Conservation (phyloP, 176 grass and related monocot species). For the Typha latifolia region DNA sequence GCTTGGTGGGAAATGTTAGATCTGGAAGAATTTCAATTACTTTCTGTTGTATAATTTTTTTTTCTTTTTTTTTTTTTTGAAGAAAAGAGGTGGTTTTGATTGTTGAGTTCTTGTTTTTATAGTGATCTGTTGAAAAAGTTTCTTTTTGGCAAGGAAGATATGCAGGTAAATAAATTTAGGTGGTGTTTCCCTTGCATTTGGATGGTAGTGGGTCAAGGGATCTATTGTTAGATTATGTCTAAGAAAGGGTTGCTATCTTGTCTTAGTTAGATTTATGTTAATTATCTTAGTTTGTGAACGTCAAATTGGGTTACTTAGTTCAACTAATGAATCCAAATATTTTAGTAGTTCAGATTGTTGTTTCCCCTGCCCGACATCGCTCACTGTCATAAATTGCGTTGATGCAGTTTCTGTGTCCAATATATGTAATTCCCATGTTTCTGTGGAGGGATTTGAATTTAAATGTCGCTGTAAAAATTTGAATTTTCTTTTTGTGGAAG, state of each 20-base stretch:
- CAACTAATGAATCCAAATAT: constrained; percentile 3
- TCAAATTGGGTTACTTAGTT: constrained; percentile 7
- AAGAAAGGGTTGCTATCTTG: not conserved
- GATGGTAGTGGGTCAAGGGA: not conserved
- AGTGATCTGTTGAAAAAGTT: not conserved
- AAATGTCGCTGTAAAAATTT: not conserved
- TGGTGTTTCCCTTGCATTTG: not conserved
- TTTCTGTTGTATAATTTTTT: not conserved
- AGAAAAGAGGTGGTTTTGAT: not conserved
- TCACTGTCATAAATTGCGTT: too few relatives aligned
- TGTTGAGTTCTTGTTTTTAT: not conserved
- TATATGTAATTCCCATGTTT: too few relatives aligned
- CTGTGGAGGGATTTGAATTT: too few relatives aligned
- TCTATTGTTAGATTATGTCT: not conserved
- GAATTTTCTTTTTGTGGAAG: too few relatives aligned
- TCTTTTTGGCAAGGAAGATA: not conserved
- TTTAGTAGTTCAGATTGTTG: not conserved
- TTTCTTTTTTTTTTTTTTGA: not conserved
- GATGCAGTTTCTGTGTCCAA: too few relatives aligned
- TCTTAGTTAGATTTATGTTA: not conserved
- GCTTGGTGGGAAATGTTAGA: not conserved
- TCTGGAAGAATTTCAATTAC: not conserved
- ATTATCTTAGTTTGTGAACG: constrained; percentile 12
- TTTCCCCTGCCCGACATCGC: constrained; percentile 2
- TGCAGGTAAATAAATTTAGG: not conserved